A percentile compares a stretch with the other conserved stretches of the same genome.
Evolutionary conservation across 495 filamentous ascomycete species (phyloP).

Genomic region (Daldinia concentrica): DNA sequence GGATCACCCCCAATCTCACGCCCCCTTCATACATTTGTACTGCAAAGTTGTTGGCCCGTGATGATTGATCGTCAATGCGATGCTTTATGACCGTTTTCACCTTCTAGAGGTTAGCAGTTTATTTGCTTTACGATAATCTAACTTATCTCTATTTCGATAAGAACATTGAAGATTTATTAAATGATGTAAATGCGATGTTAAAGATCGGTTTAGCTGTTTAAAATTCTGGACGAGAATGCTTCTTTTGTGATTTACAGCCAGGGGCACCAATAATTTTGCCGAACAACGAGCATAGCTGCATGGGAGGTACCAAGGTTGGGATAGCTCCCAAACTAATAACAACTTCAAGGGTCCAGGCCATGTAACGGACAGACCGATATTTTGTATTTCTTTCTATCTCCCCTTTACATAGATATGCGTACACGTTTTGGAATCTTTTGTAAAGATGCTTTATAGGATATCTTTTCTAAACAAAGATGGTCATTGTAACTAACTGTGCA

Average conservation of each 20-base stretch:
- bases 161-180: not conserved
- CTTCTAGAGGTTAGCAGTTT: not conserved
- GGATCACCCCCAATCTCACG: slow-evolving; percentile 25
- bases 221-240: not conserved
- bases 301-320: not conserved
- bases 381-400: slow-evolving; percentile 1
- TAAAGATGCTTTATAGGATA: not conserved
- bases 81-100: slow-evolving; percentile 16
- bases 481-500: not conserved
- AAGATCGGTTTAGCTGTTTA: not conserved
- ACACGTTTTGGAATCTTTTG: not conserved
- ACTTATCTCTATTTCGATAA: slow-evolving; percentile 7
- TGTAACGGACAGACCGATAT: slow-evolving; percentile 24
- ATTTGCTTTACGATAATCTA: not conserved
- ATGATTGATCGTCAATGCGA: slow-evolving; percentile 39
- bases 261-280: slow-evolving; percentile 10
- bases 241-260: slow-evolving; percentile 6
- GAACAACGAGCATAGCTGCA: not conserved
- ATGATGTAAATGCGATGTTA: not conserved
- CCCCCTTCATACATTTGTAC: slow-evolving; percentile 11
- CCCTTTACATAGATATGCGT: not conserved
- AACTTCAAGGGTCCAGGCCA: slow-evolving; percentile 21
- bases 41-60: slow-evolving; percentile 1
- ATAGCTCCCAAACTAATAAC: slow-evolving; percentile 10
- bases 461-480: not conserved